A percentile compares a stretch with the other conserved stretches of the same genome.
Conservation (phyloP, 75 land plant genomes). For the Ceratopteris richardii region DNA sequence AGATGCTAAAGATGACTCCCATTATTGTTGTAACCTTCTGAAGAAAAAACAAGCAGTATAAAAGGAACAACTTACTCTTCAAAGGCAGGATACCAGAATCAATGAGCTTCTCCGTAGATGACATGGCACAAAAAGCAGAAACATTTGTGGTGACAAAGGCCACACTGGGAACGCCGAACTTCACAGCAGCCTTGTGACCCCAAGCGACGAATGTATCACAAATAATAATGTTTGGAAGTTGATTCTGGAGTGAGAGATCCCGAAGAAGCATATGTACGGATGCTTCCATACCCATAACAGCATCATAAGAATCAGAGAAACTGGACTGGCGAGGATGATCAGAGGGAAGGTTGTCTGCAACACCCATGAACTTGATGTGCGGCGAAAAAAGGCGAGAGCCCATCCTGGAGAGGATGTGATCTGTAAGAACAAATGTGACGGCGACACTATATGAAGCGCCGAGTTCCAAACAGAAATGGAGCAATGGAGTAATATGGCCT, state of each 20-base stretch:
- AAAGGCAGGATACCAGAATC: background rate
- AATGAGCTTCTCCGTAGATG: background rate
- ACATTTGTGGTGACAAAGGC: conserved; percentile 3
- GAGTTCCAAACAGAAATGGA: conserved; percentile 28
- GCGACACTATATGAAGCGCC: conserved; percentile 15
- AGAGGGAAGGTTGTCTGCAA: conserved; percentile 9
- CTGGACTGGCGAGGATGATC: background rate
- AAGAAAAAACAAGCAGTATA: too few species aligned
- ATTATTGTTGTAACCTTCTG: too few species aligned
- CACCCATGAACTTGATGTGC: background rate
- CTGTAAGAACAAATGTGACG: conserved; percentile 22
- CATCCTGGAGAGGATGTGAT: background rate
- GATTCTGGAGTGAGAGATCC: background rate
- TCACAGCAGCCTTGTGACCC: background rate
- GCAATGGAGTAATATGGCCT: conserved; percentile 41
- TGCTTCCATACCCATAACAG: background rate
- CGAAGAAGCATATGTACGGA: background rate
- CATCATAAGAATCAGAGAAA: background rate
- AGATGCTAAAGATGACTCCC: too few species aligned
- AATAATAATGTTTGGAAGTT: background rate
- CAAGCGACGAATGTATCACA: conserved; percentile 1
- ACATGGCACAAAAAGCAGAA: background rate
- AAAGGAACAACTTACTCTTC: conserved; percentile 1
- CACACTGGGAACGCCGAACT: background rate
- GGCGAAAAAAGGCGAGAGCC: conserved; percentile 16